Conservation (phyloP, 192 early-diverging fungal genomes). For the Pilobolus umbonatus region DNA sequence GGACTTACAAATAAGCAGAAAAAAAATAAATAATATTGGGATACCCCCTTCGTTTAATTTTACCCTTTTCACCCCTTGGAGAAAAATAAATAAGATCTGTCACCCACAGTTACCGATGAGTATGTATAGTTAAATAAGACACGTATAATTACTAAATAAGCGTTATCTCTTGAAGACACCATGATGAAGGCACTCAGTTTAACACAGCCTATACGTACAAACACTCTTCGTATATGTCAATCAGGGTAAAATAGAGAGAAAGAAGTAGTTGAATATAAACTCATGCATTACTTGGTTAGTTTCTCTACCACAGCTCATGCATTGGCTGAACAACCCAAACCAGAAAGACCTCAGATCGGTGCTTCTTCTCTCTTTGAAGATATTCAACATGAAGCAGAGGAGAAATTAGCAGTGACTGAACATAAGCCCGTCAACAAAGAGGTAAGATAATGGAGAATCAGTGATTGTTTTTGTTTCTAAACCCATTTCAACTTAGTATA, state of each 20-base stretch:
- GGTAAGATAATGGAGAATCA: constrained; percentile 24
- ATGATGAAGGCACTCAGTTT: too few species aligned
- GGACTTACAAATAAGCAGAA: too few species aligned
- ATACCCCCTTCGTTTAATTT: too few species aligned
- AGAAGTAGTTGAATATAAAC: not conserved
- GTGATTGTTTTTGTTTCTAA: not conserved
- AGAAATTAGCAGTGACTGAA: constrained; percentile 25
- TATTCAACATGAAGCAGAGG: constrained; percentile 22
- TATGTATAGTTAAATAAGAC: too few species aligned
- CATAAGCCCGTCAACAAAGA: constrained; percentile 48
- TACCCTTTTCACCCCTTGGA: too few species aligned
- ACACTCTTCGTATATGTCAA: constrained; percentile 7
- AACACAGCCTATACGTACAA: too few species aligned
- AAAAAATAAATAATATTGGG: too few species aligned
- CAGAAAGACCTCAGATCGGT: constrained; percentile 27
- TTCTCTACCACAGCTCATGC: constrained; percentile 14
- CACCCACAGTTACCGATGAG: too few species aligned
- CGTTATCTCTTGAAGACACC: too few species aligned
- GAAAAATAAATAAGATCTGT: too few species aligned
- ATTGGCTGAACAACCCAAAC: constrained; percentile 25
- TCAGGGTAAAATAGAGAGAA: constrained; percentile 6
- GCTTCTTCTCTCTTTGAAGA: constrained; percentile 38
- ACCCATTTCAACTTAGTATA: too few species aligned
- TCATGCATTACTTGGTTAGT: constrained; percentile 4
- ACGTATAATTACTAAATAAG: too few species aligned